Evolutionary conservation across 2,329 filamentous ascomycete species (phyloP), one percentile per base, ranked within the genome.

Genomic region (Colletotrichum sublineola): DNA sequence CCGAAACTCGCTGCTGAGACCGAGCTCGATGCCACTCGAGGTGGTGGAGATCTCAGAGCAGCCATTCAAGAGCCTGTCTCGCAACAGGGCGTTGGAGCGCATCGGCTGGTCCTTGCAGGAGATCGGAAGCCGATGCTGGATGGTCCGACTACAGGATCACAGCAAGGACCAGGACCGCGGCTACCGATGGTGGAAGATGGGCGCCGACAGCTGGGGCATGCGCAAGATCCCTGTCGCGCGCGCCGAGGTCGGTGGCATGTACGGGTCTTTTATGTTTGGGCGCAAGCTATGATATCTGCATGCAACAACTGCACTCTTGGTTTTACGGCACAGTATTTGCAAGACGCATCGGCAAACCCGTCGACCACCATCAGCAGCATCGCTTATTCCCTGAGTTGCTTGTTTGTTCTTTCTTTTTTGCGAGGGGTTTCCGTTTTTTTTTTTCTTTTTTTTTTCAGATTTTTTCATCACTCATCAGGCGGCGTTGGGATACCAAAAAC

Each of bases 241-340:
- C 78, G 94, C 95, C 65, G 96, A 98, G 81, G 93, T 98, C 36
- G 96, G 97, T 77, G 94, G 94, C 74, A 97, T 97, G 79, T 98
- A 98, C 79, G 96, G 96, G 31, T 88, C 85, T 33, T 90, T 88
- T 77, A 91, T 91, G 89, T 91, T 90, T 82, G 88, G 88, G 77
- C 83, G 88, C 75, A 86, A 87, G 78, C 80, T 90, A 68, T 90
- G 81, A 44, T 20, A 20, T 8, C 50, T 60, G 50, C 68, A 67
- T 7, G 12, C n/a, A 29, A 33, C 55, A 14, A 57, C n/a, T 18
- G 56, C 56, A 42, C 38, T 18, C n/a, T 15, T 1, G 1, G n/a
- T 29, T 33, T 56, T 46, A 33, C 29, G 53, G 29, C n/a, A 38
- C 31, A 62, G 36, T 53, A 64, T 68, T 57, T 44, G 52, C 29